Base-by-base conservation (phyloP, 202 grass and related monocot genomes). In the Digitaria exilis region DNA sequence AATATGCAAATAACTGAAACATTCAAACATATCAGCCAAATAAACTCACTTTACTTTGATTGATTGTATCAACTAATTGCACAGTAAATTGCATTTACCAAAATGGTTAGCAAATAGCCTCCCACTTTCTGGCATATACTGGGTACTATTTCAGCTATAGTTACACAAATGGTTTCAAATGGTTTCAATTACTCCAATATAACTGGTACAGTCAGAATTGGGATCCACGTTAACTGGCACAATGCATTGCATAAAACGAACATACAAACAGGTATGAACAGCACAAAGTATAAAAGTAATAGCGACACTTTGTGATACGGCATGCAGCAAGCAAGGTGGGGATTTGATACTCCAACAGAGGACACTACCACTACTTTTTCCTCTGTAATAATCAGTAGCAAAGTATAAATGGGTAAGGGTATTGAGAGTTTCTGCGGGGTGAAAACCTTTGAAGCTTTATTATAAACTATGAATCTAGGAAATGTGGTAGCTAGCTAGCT, bases 341-440 rank as follows among this genome's bases (percentile, higher is more conserved):
- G 72, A 83, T 44, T 77, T 21, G 15, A 72, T 73, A 79, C 39
- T 73, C 7, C 25, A 61, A 19, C 13, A 77, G 9, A 59, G 25
- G 1, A 51, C 29, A 64, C 29, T 72, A 26, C 15, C 13, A 22
- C 4, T 25, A 34, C 34, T 86, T 37, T 37, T 1, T 35, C 63
- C 11, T 48, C 8, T 78, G 25, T 10, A 45, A 73, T 74, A 41
- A 41, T 50, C 76, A 60, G 65, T 72, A 56, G 65, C 19, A 13
- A 15, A 79, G 75, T 55, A 16, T 6, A 54, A 21, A 42, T 10
- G n/a, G n/a, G 69, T 52, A 22, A 73, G 8, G 64, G 32, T 70
- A 39, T 42, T 13, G 64, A 52, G 9, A 65, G n/a, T 70, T 28
- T 28, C 9, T 37, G 24, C 34, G 32, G 44, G 34, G 35, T 54